Conservation (phyloP, 2,329 filamentous ascomycete genomes). For the Xylariaceae sp. region DNA sequence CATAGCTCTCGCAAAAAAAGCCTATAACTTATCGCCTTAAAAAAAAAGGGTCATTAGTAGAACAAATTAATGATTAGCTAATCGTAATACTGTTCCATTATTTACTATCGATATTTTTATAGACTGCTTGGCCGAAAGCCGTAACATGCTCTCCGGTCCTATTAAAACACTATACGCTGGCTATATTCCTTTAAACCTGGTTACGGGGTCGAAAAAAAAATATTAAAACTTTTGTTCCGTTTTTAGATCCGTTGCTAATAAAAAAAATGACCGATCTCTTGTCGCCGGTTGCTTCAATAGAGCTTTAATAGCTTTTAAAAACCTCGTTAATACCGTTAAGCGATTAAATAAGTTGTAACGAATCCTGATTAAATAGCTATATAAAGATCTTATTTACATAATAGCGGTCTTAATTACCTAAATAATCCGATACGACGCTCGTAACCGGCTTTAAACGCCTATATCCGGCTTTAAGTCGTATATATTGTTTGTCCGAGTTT, state of each 20-base stretch:
- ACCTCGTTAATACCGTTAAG: constrained; percentile 20
- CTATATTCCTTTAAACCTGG: constrained; percentile 22
- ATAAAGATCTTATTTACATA: constrained; percentile 23
- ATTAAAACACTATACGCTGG: not conserved
- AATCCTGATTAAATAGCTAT: constrained; percentile 25
- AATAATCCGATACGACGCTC: not conserved
- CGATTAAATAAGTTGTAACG: constrained; percentile 4
- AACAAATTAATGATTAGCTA: not conserved
- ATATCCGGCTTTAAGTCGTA: constrained; percentile 51
- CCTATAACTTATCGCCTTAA: constrained; percentile 4
- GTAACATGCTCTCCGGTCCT: constrained; percentile 2
- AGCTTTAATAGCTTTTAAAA: constrained; percentile 17
- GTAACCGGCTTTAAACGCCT: constrained; percentile 35
- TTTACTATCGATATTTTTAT: not conserved
- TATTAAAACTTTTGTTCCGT: constrained; percentile 23
- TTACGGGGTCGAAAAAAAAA: constrained; percentile 30
- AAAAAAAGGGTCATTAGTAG: not conserved
- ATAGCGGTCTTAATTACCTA: constrained; percentile 13
- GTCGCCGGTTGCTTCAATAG: constrained; percentile 24
- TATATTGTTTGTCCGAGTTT: constrained; percentile 31
- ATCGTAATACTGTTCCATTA: not conserved
- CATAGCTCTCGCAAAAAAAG: constrained; percentile 8
- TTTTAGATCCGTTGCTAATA: constrained; percentile 16
- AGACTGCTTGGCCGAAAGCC: not conserved
- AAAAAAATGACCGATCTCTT: constrained; percentile 30